Evolutionary conservation across 2,329 filamentous ascomycete species (phyloP), one percentile per base, ranked within the genome.

Genomic region (Ophiostoma quercus): DNA sequence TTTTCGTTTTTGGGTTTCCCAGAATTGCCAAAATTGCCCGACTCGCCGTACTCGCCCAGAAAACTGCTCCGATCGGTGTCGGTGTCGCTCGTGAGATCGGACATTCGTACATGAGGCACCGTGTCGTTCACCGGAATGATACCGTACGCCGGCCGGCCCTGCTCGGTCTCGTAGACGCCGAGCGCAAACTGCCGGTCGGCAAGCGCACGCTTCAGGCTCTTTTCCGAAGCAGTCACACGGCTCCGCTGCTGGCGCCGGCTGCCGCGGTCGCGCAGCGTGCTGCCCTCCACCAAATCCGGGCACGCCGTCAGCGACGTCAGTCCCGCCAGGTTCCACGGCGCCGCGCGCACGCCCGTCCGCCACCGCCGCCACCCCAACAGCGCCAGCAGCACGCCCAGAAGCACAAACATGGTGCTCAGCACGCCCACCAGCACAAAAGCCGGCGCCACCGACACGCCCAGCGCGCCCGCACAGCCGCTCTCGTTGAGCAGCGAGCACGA

Each of bases 251-350:
- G 51, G 25, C 4, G 63, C 11, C 25, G 43, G 9, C 62, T 41
- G 57, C 47, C 66, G 1, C 19, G 6, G 19, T 66, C 32, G 12
- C 62, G 62, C 51, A 11, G 51, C 25, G 32, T 63, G 11, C 25
- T 32, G 41, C n/a, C 63, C 8, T 41, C 51, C 8, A 75, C 75
- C 11, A 80, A 73, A 16, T 76, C 74, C 7, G 74, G 66, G 68
- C 78, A 76, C 2, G 76, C 74, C 0, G 76, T 75, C 1, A 83
- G 75, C 1, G 76, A 75, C 0, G 77, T 77, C 68, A 81, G 78
- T 0, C 78, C 75, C 0, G 76, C 76, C 4, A 82, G 73, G 69
- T 75, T 80, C 81, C 81, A 83, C 1, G 81, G 81, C 62, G 80
- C 78, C 14, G 76, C 75, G 29, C 75, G 73, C 19, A 83, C 71